Base-by-base conservation (phyloP, 495 filamentous ascomycete species). In the Talaromyces proteolyticus region DNA sequence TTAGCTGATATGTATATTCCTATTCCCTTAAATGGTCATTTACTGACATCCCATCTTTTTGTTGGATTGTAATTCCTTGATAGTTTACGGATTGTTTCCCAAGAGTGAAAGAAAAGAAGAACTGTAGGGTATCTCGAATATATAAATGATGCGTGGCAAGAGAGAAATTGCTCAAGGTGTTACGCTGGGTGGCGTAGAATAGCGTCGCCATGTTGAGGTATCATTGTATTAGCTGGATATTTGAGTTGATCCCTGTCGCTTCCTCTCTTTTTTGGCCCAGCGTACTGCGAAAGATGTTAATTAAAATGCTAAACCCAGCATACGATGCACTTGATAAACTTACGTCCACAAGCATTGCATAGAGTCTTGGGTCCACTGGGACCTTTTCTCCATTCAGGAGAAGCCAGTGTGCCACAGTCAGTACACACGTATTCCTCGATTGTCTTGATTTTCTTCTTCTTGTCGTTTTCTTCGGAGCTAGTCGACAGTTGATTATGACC, bases 311-410 rank as follows among this genome's bases (percentile, higher is more conserved):
- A 16, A 45, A 20, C 19, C 20, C 17, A 42, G 4, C 14, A 17
- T 6, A 18, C 17, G 57, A 29, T 25, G 14, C 25, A 11, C 42
- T 50, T 41, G 11, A 24, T 43, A 50, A 39, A 78, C 80, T 69
- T 69, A 69, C 91, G 78, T 51, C 93, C 93, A 68, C 93, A 98
- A 19, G 93, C 93, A 73, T 98, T 98, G 68, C 93, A 98, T 40
- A 98, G 70, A 2, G 92, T 96, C 69, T 98, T 97, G 3, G 93
- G 93, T 6, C 93, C 93, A 47, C 79, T 85, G 0, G 93, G 93
- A 0, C 93, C 93, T 61, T 96, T 97, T 50, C 93, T 78, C 93
- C 93, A 98, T 71, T 98, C 93, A 0, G 93, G 93, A 14, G 88
- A 94, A 57, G 96, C 93, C 2, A 91, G 73, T 2, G 89, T 94